phyloP scores from a whole-genome alignment of 345 rosid genomes.

The Triadica sebifera region DNA sequence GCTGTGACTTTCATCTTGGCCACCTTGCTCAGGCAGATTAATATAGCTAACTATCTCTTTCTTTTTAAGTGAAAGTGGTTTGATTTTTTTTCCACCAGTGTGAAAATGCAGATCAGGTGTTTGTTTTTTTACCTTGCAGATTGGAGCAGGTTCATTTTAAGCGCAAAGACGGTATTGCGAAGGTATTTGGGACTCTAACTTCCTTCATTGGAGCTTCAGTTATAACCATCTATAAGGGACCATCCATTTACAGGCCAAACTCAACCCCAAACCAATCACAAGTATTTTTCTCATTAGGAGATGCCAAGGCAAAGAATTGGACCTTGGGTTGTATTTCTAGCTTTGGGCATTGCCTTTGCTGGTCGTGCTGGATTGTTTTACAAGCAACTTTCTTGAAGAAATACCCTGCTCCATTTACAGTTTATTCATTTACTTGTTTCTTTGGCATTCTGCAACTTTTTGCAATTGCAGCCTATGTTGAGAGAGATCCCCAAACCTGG shows the following conservation, averaged over 20 bases:
- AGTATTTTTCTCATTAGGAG: conserved; percentile 18
- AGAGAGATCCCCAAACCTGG: conserved; percentile 58
- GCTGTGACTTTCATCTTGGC: conserved; percentile 70
- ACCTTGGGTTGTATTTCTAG: conserved; percentile 65
- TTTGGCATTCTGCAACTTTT: conserved; percentile 66
- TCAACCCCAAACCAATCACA: background rate
- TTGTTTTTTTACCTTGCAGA: conserved; percentile 30
- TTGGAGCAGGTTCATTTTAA: conserved; percentile 52
- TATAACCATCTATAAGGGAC: conserved; percentile 65
- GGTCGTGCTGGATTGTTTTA: conserved; percentile 89
- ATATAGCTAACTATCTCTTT: no score
- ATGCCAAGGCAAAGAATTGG: conserved; percentile 54
- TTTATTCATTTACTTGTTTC: conserved; percentile 63
- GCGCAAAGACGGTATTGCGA: conserved; percentile 57
- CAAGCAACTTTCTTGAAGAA: conserved; percentile 70
- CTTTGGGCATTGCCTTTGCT: conserved; percentile 75
- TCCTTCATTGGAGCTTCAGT: conserved; percentile 58
- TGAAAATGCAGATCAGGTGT: background rate
- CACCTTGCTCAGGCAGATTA: conserved; percentile 41
- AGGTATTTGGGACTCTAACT: conserved; percentile 55
- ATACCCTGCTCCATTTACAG: conserved; percentile 78
- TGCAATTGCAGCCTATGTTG: conserved; percentile 52
- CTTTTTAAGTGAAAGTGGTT: background rate
- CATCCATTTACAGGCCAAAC: conserved; percentile 45
- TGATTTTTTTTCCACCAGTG: background rate